Base-by-base conservation (phyloP, 2,329 filamentous ascomycete genomes). In the Ascochyta koolunga region DNA sequence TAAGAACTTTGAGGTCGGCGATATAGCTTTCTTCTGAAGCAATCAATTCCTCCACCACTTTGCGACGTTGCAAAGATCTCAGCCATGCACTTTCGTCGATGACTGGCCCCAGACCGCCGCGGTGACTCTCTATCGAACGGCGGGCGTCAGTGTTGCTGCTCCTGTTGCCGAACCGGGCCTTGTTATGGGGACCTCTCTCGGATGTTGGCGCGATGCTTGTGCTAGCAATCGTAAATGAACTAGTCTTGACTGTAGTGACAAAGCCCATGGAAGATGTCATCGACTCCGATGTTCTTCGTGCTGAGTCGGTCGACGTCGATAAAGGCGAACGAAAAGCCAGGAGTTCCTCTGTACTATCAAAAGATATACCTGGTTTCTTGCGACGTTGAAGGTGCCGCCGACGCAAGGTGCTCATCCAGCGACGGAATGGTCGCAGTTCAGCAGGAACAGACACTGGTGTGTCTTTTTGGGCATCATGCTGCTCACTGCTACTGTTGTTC, bases 1-100 rank as follows among this genome's bases (percentile, higher is more conserved):
- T 89, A 54, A 98, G 79, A 61, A 95, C 91, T 65, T 91, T 91
- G 53, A 98, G 76, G 66, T 96, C 93, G 15, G 88, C 86, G 64
- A 98, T 87, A 71, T 98, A 98, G 66, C 88, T 86, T 70, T 95
- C 89, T 73, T 98, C 95, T 0, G 93, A 96, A 51, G 78, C 83
- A 56, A 97, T 86, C 44, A 98, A 79, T 76, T 98, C 95, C 69
- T 95, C 90, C 31, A 98, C 76, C 33, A 96, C 86, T 58, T 88
- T 86, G 13, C 91, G 86, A 56, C 95, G 85, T 66, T 92, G 89
- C 18, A 89, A 75, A 1, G 91, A 85, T 47, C 93, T 85, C 61
- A 87, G 83, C 36, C 84, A 83, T n/a, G 89, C 87, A 25, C 82
- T 86, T 53, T 88, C 83, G 61, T 96, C 91, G 10, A 87, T 71